These are phyloP conservation scores for Pyricularia pennisetigena DNA, from an alignment of 2,329 filamentous ascomycete species.

Conservation along the genomic window DNA sequence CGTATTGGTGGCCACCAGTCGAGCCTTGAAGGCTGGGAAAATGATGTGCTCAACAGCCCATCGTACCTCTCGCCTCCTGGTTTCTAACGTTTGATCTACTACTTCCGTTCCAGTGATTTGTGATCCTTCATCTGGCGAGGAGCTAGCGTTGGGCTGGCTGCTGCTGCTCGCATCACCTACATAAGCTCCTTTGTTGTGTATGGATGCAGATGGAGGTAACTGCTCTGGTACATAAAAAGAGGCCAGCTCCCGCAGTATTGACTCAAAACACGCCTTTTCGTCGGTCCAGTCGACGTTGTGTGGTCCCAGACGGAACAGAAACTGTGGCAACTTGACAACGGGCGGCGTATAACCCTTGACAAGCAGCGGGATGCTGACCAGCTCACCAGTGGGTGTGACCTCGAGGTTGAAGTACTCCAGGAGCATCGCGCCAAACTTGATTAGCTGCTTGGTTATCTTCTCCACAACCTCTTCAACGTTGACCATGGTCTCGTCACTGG, in stretches of 20 bases:
- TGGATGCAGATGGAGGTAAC: constrained; percentile 38
- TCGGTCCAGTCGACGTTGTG: constrained; percentile 70
- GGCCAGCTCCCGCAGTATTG: constrained; percentile 78
- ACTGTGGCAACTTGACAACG: constrained; percentile 77
- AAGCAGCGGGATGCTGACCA: constrained; percentile 73
- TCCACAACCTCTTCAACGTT: constrained; percentile 58
- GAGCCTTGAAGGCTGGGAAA: constrained; percentile 79
- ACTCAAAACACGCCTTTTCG: constrained; percentile 78
- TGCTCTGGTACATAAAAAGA: constrained; percentile 86
- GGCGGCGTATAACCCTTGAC: constrained; percentile 83
- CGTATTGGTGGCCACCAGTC: constrained; percentile 71
- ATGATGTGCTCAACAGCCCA: constrained; percentile 74
- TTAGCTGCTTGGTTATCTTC: constrained; percentile 56
- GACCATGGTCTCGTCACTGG: constrained; percentile 24
- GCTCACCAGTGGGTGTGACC: constrained; percentile 65
- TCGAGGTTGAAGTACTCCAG: constrained; percentile 86
- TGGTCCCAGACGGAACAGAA: constrained; percentile 80
- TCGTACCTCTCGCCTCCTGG: constrained; percentile 58
- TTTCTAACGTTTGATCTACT: constrained; percentile 36
- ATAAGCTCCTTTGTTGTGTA: neutral
- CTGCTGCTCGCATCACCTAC: constrained; percentile 13
- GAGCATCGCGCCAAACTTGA: constrained; percentile 76
- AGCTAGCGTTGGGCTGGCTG: constrained; percentile 11
- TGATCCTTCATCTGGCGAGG: neutral
- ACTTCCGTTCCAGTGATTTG: constrained; percentile 24